Evolutionary conservation across 208 protist species (phyloP).

Genomic region (Herpetomonas tarakana): DNA sequence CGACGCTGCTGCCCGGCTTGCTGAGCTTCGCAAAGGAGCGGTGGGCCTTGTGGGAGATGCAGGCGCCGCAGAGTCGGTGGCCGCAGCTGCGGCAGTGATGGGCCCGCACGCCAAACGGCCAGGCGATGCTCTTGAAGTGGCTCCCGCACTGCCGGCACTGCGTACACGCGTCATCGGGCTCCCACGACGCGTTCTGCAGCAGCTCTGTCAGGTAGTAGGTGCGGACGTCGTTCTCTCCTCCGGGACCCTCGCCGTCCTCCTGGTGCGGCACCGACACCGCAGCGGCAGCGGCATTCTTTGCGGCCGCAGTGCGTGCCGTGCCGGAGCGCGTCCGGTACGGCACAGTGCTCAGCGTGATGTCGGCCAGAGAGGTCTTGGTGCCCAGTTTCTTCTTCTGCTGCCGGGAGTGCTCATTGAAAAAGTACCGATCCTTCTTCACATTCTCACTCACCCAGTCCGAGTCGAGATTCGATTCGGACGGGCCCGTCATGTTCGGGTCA

Average conservation of each 20-base stretch:
- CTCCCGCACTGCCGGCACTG: conserved; percentile 38
- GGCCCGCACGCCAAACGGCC: conserved; percentile 27
- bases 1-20: conserved; percentile 38
- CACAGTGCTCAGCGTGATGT: background rate
- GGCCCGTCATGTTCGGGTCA: conserved; percentile 12
- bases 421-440: conserved; percentile 54
- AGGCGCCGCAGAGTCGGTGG: conserved; percentile 47
- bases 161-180: conserved; percentile 43
- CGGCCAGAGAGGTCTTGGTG: conserved; percentile 2
- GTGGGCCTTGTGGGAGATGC: conserved; percentile 50
- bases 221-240: conserved; percentile 35
- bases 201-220: conserved; percentile 30
- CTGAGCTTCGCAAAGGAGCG: conserved; percentile 66
- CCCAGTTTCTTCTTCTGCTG: conserved; percentile 16
- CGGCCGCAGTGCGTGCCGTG: too few relatives aligned
- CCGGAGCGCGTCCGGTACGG: background rate
- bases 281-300: background rate
- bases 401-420: conserved; percentile 26
- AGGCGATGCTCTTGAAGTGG: conserved; percentile 28
- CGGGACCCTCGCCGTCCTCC: background rate
- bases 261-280: background rate
- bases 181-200: conserved; percentile 52
- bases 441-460: conserved; percentile 36
- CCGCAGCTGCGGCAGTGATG: conserved; percentile 76
- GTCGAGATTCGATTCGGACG: conserved; percentile 36